These are phyloP conservation scores for Rhodosorus marinus DNA, from an alignment of 23 red algal species.

Conservation along the genomic window DNA sequence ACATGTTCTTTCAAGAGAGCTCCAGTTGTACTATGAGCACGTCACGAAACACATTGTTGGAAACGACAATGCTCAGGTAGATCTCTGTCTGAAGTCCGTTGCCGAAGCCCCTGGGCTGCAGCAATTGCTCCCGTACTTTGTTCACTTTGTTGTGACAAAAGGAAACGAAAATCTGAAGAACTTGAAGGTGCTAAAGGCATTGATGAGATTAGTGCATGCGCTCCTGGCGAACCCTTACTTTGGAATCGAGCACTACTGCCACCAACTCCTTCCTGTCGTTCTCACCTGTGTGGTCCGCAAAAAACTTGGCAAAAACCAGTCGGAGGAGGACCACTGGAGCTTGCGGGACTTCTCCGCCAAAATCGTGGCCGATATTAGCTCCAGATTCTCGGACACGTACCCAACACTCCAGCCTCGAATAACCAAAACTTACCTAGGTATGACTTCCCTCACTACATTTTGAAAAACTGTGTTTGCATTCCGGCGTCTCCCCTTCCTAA, in stretches of 20 bases:
- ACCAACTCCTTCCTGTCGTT: slow-evolving; percentile 62
- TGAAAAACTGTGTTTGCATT: too few relatives aligned
- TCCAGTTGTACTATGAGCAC: slow-evolving; percentile 68
- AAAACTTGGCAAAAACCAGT: slow-evolving; percentile 17
- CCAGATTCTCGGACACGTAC: slow-evolving; percentile 23
- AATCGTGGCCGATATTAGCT: slow-evolving; percentile 31
- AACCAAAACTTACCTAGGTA: too few relatives aligned
- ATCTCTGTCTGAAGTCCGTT: slow-evolving; percentile 50
- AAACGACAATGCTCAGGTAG: slow-evolving; percentile 21
- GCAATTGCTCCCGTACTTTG: slow-evolving; percentile 76
- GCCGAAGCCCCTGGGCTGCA: slow-evolving; percentile 55
- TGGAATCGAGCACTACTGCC: slow-evolving; percentile 27
- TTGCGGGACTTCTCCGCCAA: slow-evolving; percentile 57
- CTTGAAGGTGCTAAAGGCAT: too few relatives aligned
- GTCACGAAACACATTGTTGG: slow-evolving; percentile 28
- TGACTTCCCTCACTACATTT: too few relatives aligned
- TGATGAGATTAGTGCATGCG: slow-evolving; percentile 52
- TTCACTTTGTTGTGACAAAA: slow-evolving; percentile 26
- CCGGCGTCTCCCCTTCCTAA: too few relatives aligned
- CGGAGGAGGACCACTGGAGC: slow-evolving; percentile 83
- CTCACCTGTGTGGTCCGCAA: slow-evolving; percentile 70
- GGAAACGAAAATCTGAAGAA: slow-evolving; percentile 7
- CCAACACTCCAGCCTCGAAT: slow-evolving; percentile 47
- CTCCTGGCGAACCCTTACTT: slow-evolving; percentile 56
- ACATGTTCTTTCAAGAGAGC: slow-evolving; percentile 64